Conservation (phyloP, 306 rosid species). For the Adenanthera pavonina region DNA sequence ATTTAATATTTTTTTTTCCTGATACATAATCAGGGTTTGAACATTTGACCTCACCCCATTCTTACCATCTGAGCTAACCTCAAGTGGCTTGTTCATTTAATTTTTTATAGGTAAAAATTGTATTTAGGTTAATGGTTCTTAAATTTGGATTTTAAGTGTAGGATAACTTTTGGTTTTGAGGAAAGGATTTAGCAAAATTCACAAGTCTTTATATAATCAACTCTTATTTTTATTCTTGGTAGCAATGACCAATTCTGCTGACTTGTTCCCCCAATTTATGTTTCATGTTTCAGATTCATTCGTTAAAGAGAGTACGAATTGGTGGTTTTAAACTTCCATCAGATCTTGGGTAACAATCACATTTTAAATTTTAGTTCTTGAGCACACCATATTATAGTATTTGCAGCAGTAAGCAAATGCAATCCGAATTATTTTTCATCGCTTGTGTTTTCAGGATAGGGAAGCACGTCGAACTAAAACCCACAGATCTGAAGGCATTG, state of each 20-base stretch:
- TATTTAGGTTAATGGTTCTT: neutral
- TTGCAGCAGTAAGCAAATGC: constrained; percentile 19
- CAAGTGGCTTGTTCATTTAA: too few species aligned
- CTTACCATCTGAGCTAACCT: too few species aligned
- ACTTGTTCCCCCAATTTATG: constrained; percentile 28
- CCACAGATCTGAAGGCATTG: constrained; percentile 67
- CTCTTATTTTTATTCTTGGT: neutral
- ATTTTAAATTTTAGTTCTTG: constrained; percentile 23
- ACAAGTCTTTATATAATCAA: neutral
- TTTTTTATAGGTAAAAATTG: neutral
- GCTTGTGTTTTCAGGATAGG: constrained; percentile 69
- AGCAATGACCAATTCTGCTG: constrained; percentile 5
- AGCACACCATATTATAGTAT: constrained; percentile 8
- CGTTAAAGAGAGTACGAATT: constrained; percentile 85
- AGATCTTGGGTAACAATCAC: constrained; percentile 78
- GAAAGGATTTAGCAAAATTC: neutral
- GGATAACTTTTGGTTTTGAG: neutral
- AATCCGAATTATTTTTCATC: constrained; percentile 16
- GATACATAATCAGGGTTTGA: too few species aligned
- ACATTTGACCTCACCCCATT: too few species aligned
- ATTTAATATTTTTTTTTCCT: neutral
- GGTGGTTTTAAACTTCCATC: constrained; percentile 87
- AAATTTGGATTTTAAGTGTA: neutral
- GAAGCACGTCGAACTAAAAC: constrained; percentile 73
- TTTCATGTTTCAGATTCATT: constrained; percentile 69